phyloP scores from a whole-genome alignment of 805 yeast genomes.

The Kuraishia piskuri region DNA sequence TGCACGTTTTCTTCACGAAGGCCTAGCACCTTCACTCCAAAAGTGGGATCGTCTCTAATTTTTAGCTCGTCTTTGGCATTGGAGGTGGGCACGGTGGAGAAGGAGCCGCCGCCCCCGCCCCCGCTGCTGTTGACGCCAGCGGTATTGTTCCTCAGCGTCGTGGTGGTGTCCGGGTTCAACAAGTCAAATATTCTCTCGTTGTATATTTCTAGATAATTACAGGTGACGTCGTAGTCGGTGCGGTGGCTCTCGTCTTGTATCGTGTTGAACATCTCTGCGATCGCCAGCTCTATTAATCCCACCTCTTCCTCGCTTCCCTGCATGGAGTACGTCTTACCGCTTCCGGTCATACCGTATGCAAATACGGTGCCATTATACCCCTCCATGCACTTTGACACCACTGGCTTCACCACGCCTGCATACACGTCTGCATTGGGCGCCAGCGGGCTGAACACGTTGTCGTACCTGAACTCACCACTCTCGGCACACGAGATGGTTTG shows the following conservation, averaged over 20 bases:
- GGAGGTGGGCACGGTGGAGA: constrained; percentile 5
- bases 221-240: constrained; percentile 33
- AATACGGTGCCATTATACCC: constrained; percentile 87
- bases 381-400: constrained; percentile 46
- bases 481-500: constrained; percentile 38
- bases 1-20: constrained; percentile 52
- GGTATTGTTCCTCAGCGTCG: constrained; percentile 9
- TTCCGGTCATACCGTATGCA: constrained; percentile 94
- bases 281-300: constrained; percentile 68
- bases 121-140: not conserved
- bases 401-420: constrained; percentile 39
- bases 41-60: constrained; percentile 65
- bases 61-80: constrained; percentile 42
- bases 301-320: constrained; percentile 55
- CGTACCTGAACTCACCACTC: constrained; percentile 64
- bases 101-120: constrained; percentile 4
- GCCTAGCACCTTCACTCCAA: constrained; percentile 72
- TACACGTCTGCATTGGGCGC: constrained; percentile 55
- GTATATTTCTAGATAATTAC: constrained; percentile 80
- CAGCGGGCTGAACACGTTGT: constrained; percentile 62
- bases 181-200: constrained; percentile 82
- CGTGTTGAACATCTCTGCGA: constrained; percentile 42
- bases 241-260: constrained; percentile 13
- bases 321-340: constrained; percentile 88
- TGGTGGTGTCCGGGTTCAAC: constrained; percentile 32